Percentiles rank a stretch among this genome's conserved stretches.
phyloP scores from a whole-genome alignment of 2,329 filamentous ascomycete species.

The Biscogniauxia sp. region DNA sequence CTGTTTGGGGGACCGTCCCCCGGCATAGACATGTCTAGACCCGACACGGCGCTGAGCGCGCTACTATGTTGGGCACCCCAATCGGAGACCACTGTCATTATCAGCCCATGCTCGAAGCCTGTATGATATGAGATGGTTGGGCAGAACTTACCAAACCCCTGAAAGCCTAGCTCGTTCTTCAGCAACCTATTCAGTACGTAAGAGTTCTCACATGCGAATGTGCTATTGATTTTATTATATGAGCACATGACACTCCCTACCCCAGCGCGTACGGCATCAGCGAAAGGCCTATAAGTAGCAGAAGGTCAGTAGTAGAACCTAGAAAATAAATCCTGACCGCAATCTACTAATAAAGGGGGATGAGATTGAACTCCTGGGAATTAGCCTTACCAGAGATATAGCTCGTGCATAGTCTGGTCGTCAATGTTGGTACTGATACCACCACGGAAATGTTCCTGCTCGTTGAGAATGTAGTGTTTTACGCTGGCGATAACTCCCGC shows the following conservation, averaged over 20 bases:
- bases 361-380: too few relatives aligned
- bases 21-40: constrained; percentile 46
- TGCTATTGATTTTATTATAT: constrained; percentile 77
- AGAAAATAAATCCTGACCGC: too few relatives aligned
- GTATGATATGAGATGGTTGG: neutral
- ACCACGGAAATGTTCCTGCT: constrained; percentile 48
- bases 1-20: constrained; percentile 27
- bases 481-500: constrained; percentile 75
- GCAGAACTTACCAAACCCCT: constrained; percentile 63
- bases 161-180: constrained; percentile 77
- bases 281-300: constrained; percentile 58
- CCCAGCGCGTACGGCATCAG: constrained; percentile 66
- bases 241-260: constrained; percentile 64
- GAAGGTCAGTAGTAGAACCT: neutral
- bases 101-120: neutral
- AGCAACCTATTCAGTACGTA: constrained; percentile 71
- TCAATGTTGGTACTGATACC: constrained; percentile 54
- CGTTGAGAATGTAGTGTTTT: constrained; percentile 68
- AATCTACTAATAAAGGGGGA: too few relatives aligned
- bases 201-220: constrained; percentile 75
- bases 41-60: constrained; percentile 35
- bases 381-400: constrained; percentile 59
- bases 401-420: constrained; percentile 70
- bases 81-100: constrained; percentile 55
- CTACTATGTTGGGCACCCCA: constrained; percentile 74